Evolutionary conservation across 2,329 filamentous ascomycete genomes (phyloP), one percentile per base, ranked within the genome.

Genomic region (Sphaceloma murrayae): DNA sequence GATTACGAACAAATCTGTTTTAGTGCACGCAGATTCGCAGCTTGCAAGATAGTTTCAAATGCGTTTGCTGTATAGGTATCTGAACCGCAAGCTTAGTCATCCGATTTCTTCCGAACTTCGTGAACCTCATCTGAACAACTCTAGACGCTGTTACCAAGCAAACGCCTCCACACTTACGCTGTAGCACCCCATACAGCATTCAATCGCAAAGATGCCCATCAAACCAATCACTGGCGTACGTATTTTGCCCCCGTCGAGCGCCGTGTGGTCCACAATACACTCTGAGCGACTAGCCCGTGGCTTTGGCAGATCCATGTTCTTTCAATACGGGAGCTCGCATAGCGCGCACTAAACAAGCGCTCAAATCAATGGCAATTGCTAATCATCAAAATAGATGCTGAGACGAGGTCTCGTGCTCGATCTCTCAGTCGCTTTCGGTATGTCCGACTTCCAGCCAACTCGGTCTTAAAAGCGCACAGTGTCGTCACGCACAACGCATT

Each of bases 341-440:
- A n/a, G n/a, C n/a, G n/a, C n/a, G n/a, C n/a, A n/a, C n/a, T n/a
- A n/a, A n/a, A n/a, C n/a, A n/a, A n/a, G n/a, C n/a, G n/a, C 24
- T 27, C 24, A 27, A 27, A 27, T 27, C 24, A 27, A 11, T 11
- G 6, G 7, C 6, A 6, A 7, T n/a, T 2, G 13, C 22, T 24
- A 30, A n/a, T 27, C 26, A 4, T 18, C 3, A 1, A n/a, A 22
- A 40, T 19, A 80, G 77, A 80, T 79, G 73, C 74, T 82, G 66
- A 74, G 75, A 62, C 70, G 74, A 61, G 70, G 69, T 59, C 67
- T 82, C 48, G 77, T 82, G 55, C 69, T 82, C 55, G 77, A 82
- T 64, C 67, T 82, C 56, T 76, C 74, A 57, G 75, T 79, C 59
- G 74, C 76, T 53, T 66, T 78, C 58, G 78, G 78, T 79, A 68